Evolutionary conservation across 345 rosid genomes (phyloP).

Genomic region (Chamaenerion angustifolium): DNA sequence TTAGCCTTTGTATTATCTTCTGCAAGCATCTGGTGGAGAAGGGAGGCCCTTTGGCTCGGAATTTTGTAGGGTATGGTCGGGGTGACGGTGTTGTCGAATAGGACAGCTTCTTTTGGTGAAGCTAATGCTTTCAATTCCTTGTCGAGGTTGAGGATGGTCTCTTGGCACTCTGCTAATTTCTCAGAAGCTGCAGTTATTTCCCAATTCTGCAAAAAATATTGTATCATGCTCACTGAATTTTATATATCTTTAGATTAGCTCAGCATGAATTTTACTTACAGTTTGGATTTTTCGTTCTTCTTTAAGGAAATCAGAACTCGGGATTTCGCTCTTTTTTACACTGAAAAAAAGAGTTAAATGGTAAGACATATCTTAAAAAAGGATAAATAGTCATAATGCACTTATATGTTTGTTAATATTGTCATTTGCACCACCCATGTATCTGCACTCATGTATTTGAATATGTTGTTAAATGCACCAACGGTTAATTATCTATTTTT

Average conservation of each 20-base stretch:
- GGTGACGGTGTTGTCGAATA: conserved; percentile 32
- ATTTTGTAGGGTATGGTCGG: conserved; percentile 18
- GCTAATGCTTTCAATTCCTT: conserved; percentile 81
- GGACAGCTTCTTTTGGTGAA: conserved; percentile 39
- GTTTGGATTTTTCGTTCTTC: conserved; percentile 41
- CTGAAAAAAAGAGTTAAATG: conserved; percentile 27
- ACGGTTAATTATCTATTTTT: too few species aligned
- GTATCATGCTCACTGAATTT: too few species aligned
- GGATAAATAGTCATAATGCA: too few species aligned
- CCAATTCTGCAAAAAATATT: conserved; percentile 34
- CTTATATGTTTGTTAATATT: too few species aligned
- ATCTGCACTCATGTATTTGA: too few species aligned
- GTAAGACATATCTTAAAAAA: neutral
- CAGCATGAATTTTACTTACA: conserved; percentile 30
- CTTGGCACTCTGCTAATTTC: conserved; percentile 89
- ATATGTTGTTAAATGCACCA: too few species aligned
- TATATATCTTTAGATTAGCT: too few species aligned
- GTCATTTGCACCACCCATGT: too few species aligned
- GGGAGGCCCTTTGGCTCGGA: conserved; percentile 46
- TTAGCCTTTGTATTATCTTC: conserved; percentile 33
- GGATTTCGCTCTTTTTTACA: conserved; percentile 20
- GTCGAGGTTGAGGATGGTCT: conserved; percentile 68
- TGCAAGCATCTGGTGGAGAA: conserved; percentile 73
- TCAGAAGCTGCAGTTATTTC: conserved; percentile 88
- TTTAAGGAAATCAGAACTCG: conserved; percentile 18